Percentiles rank a stretch among this genome's conserved stretches.
phyloP scores from a whole-genome alignment of 345 rosid genomes.

The Syzygium aromaticum region DNA sequence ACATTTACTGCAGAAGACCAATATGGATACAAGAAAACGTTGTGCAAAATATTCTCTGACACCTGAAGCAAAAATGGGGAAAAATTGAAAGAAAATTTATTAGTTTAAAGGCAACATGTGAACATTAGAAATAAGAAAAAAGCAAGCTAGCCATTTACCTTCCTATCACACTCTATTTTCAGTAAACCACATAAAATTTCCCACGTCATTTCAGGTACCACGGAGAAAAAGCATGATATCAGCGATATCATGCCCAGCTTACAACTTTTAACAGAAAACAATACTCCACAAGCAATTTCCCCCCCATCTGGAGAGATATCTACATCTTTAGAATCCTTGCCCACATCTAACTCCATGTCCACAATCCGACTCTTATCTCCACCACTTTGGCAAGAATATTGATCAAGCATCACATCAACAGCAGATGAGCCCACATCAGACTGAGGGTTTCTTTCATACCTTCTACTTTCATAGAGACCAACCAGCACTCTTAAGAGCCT shows the following conservation, averaged over 20 bases:
- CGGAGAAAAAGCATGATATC: slow-evolving; percentile 57
- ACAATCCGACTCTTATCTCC: slow-evolving; percentile 38
- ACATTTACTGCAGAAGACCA: slow-evolving; percentile 44
- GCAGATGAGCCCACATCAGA: slow-evolving; percentile 25
- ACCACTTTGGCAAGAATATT: slow-evolving; percentile 13
- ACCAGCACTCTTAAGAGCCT: slow-evolving; percentile 51
- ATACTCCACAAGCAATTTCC: slow-evolving; percentile 22
- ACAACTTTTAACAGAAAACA: slow-evolving; percentile 51
- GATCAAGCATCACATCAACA: slow-evolving; percentile 29
- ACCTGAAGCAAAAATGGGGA: slow-evolving; percentile 35
- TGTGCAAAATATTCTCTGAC: slow-evolving; percentile 40
- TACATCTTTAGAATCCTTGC: slow-evolving; percentile 44
- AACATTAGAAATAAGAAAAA: slow-evolving; percentile 6
- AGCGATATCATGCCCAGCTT: slow-evolving; percentile 75
- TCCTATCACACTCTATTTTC: slow-evolving; percentile 50
- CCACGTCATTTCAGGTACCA: slow-evolving; percentile 47
- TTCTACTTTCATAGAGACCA: slow-evolving; percentile 44
- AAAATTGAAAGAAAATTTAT: background rate
- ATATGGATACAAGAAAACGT: slow-evolving; percentile 49
- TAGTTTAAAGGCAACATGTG: slow-evolving; percentile 1
- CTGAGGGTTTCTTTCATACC: slow-evolving; percentile 22
- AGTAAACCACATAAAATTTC: slow-evolving; percentile 52
- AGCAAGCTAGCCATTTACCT: slow-evolving; percentile 34
- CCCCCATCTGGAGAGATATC: slow-evolving; percentile 44
- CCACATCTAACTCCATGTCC: slow-evolving; percentile 77